Percentiles rank a stretch among this genome's conserved stretches.
Conservation (phyloP, 331 rosid species). For the Rosa hybrid region DNA sequence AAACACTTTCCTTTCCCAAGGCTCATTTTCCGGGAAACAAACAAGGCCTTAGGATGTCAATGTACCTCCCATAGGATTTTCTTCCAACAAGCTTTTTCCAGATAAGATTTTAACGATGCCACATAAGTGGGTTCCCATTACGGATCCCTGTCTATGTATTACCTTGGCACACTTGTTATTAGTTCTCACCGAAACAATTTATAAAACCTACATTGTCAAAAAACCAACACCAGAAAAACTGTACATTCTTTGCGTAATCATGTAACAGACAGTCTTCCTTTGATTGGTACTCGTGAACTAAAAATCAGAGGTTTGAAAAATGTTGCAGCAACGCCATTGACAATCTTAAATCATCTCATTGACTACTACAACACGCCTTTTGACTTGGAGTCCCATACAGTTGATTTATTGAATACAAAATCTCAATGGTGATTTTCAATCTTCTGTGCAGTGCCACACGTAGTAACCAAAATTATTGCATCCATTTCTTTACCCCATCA, state of each 20-base stretch:
- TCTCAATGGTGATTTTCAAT: background rate
- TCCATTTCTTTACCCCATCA: background rate
- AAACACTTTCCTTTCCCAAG: no score
- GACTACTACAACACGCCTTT: conserved; percentile 2
- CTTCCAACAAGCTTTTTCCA: background rate
- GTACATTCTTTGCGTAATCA: conserved; percentile 2
- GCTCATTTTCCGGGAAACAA: no score
- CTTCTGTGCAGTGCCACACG: background rate
- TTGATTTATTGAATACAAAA: background rate
- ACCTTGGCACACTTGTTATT: background rate
- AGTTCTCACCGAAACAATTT: background rate
- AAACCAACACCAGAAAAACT: background rate
- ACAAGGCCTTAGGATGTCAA: background rate
- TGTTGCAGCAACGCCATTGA: conserved; percentile 25
- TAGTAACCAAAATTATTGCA: background rate
- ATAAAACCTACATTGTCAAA: conserved; percentile 22
- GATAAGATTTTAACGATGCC: background rate
- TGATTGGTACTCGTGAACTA: background rate
- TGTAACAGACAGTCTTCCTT: background rate
- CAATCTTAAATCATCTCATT: conserved; percentile 1
- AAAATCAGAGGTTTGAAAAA: conserved; percentile 17
- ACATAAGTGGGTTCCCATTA: background rate
- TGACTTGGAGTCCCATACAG: conserved; percentile 1
- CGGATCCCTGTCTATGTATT: background rate
- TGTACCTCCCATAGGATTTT: background rate